Evolutionary conservation across 371 early-diverging fungal species (phyloP), one percentile per base, ranked within the genome.

Genomic region (Amoeboaphelidium occidentale): DNA sequence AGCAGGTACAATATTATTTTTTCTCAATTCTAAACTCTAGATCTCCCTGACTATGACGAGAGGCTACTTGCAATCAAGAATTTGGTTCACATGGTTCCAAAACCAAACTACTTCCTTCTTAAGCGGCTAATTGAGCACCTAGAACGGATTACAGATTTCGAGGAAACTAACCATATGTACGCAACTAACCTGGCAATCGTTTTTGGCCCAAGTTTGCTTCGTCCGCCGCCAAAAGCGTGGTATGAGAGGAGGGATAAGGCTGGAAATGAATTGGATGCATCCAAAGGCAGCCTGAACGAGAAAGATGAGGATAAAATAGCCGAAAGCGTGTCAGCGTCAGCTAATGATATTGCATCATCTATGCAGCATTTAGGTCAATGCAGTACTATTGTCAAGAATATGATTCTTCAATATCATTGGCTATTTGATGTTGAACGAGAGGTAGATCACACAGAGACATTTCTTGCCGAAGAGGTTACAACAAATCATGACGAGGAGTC

Each of bases 91-190:
- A 71, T 69, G 32, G 58, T 84, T 17, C 84, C 84, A 0, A 46
- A 56, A 21, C 53, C 65, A n/a, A 81, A 83, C 56, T 81, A 78
- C 51, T 52, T 60, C 2, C 61, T 82, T 28, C 63, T 83, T 14
- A 78, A 78, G 57, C 66, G 73, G 25, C 57, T 83, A 23, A 63
- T 81, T 32, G 83, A 81, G 53, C 84, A 82, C 52, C 63, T 84
- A 49, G 81, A 83, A 55, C 70, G 62, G 60, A 78, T 84, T 4
- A 84, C 83, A 1, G 83, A 82, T 57, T 80, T 65, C 47, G 79
- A 81, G 54, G 79, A 79, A 39, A 66, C 68, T 54, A 84, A 82
- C 54, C 81, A 84, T 53, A 84, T 84, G 84, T 82, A 81, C 54
- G 81, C 79, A 17, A 76, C 77, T 23, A 84, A 84, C 48, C 64